Evolutionary conservation across 2,329 filamentous ascomycete genomes (phyloP).

Genomic region (Cladophialophora carrionii): DNA sequence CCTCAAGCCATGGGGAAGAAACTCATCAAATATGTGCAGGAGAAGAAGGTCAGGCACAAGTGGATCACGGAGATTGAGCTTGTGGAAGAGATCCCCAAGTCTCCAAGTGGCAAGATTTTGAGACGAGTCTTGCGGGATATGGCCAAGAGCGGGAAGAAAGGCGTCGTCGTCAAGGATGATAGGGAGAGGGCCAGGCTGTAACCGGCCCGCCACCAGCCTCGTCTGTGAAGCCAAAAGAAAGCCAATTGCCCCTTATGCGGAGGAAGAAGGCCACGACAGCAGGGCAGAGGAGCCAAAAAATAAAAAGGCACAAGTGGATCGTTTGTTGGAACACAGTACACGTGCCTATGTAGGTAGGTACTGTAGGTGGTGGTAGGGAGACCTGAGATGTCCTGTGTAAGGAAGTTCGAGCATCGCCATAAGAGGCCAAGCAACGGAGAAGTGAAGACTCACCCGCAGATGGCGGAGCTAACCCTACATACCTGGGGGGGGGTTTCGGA

Average conservation of each 20-base stretch:
- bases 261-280: background rate
- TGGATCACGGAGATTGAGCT: slow-evolving; percentile 52
- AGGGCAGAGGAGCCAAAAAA: background rate
- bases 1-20: slow-evolving; percentile 23
- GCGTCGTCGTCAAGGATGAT: slow-evolving; percentile 34
- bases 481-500: no score
- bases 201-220: background rate
- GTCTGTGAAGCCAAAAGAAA: background rate
- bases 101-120: slow-evolving; percentile 56
- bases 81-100: slow-evolving; percentile 55
- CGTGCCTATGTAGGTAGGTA: background rate
- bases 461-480: background rate
- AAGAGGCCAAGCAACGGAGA: background rate
- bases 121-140: slow-evolving; percentile 40
- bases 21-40: slow-evolving; percentile 43
- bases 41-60: slow-evolving; percentile 45
- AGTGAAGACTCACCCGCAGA: background rate
- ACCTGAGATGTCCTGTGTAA: background rate
- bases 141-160: slow-evolving; percentile 31
- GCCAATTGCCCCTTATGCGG: background rate
- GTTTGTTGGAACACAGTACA: background rate
- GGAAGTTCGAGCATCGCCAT: background rate
- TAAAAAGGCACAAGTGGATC: background rate
- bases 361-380: no score
- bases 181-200: slow-evolving; percentile 32